Percentiles rank a stretch among this genome's conserved stretches.
phyloP scores from a whole-genome alignment of 345 rosid species.

The Carallia brachiata region DNA sequence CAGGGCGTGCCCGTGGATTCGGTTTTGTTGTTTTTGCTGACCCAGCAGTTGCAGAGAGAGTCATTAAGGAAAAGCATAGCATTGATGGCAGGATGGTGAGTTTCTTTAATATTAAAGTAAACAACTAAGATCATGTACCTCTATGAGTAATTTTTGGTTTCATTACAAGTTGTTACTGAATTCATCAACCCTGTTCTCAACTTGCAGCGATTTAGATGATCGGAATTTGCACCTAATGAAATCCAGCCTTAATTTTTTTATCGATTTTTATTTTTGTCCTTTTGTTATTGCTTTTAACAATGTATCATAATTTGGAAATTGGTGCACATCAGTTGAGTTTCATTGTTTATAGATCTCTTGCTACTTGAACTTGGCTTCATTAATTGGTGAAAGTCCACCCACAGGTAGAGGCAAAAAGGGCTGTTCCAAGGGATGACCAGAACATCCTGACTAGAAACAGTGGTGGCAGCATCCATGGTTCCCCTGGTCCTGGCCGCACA shows the following conservation, averaged over 20 bases:
- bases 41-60: constrained; percentile 83
- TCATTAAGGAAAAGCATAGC: constrained; percentile 76
- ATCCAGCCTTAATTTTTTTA: constrained; percentile 12
- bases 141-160: too few species aligned
- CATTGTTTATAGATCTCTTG: neutral
- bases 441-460: constrained; percentile 49
- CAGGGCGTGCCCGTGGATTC: constrained; percentile 98
- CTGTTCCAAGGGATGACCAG: constrained; percentile 83
- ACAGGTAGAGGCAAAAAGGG: constrained; percentile 80
- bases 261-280: neutral
- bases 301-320: neutral
- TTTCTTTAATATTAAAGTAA: neutral
- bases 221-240: neutral
- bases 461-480: constrained; percentile 52
- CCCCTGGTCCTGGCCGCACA: constrained; percentile 68
- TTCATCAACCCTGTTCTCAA: too few species aligned
- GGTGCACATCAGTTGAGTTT: constrained; percentile 7
- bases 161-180: too few species aligned
- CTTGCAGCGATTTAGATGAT: constrained; percentile 23
- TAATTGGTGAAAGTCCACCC: constrained; percentile 22
- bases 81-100: constrained; percentile 94
- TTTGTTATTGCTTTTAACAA: constrained; percentile 10
- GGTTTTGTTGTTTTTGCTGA: constrained; percentile 95
- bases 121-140: too few species aligned
- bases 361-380: constrained; percentile 17